Conservation (phyloP, 345 rosid genomes). For the Abelmoschus esculentus region DNA sequence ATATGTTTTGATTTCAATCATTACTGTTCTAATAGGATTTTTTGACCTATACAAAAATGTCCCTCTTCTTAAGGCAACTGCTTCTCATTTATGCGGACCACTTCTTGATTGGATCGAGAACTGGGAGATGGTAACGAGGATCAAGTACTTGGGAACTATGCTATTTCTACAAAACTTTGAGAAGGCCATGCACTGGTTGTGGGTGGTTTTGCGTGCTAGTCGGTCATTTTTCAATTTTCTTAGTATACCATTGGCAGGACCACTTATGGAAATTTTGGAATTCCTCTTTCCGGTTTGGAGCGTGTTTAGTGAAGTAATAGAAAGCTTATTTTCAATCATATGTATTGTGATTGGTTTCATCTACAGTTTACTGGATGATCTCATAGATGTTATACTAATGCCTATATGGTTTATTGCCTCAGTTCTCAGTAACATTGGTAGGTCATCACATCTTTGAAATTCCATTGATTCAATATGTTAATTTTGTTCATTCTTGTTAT, state of each 20-base stretch:
- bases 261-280: constrained; percentile 35
- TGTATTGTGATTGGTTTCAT: constrained; percentile 43
- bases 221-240: constrained; percentile 58
- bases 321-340: constrained; percentile 41
- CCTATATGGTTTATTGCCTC: constrained; percentile 54
- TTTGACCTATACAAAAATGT: constrained; percentile 96
- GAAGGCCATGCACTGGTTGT: constrained; percentile 73
- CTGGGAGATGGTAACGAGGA: constrained; percentile 96
- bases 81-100: constrained; percentile 78
- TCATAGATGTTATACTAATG: constrained; percentile 43
- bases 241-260: constrained; percentile 49
- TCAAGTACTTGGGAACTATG: constrained; percentile 97
- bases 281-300: constrained; percentile 66
- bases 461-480: constrained; percentile 2
- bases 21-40: constrained; percentile 86
- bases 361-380: constrained; percentile 36
- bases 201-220: constrained; percentile 40
- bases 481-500: background rate
- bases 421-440: constrained; percentile 53
- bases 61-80: constrained; percentile 90
- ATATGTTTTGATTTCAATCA: constrained; percentile 61
- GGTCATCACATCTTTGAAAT: constrained; percentile 17
- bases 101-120: constrained; percentile 91
- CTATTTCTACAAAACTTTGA: constrained; percentile 80
- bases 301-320: constrained; percentile 36